These are phyloP conservation scores for Aspergillus asperescens DNA, from an alignment of 495 filamentous ascomycete species.

Conservation along the genomic window DNA sequence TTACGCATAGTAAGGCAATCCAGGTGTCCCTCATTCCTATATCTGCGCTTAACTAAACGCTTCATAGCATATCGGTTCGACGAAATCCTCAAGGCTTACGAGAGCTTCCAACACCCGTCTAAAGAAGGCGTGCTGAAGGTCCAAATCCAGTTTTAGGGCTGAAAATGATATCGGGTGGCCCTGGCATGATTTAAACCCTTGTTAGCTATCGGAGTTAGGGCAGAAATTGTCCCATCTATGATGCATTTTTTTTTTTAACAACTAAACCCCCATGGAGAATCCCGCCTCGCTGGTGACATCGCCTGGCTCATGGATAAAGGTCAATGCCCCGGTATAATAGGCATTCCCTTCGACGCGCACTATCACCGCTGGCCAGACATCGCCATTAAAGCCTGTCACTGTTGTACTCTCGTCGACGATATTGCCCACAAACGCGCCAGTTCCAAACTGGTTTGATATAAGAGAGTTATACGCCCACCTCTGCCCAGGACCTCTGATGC, in stretches of 20 bases:
- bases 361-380: not conserved
- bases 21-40: too few species aligned
- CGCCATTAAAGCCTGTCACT: not conserved
- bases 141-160: too few species aligned
- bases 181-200: too few species aligned
- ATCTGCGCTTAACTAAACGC: not conserved
- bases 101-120: not conserved
- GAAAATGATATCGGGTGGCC: too few species aligned
- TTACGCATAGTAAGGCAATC: not conserved
- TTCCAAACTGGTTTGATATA: constrained; percentile 18
- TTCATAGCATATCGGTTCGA: not conserved
- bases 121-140: constrained; percentile 3
- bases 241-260: too few species aligned
- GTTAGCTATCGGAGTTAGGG: too few species aligned
- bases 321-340: constrained; percentile 15
- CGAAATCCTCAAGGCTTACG: not conserved
- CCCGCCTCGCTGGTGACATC: constrained; percentile 13
- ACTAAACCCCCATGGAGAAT: constrained; percentile 16
- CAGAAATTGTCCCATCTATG: too few species aligned
- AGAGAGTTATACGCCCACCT: constrained; percentile 28
- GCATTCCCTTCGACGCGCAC: constrained; percentile 17
- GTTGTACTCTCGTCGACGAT: constrained; percentile 4
- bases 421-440: constrained; percentile 13
- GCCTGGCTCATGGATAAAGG: constrained; percentile 14
- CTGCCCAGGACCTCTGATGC: not conserved